phyloP scores from a whole-genome alignment of 108 stramenopile genomes.

The Mayamaea pseudoterrestris region DNA sequence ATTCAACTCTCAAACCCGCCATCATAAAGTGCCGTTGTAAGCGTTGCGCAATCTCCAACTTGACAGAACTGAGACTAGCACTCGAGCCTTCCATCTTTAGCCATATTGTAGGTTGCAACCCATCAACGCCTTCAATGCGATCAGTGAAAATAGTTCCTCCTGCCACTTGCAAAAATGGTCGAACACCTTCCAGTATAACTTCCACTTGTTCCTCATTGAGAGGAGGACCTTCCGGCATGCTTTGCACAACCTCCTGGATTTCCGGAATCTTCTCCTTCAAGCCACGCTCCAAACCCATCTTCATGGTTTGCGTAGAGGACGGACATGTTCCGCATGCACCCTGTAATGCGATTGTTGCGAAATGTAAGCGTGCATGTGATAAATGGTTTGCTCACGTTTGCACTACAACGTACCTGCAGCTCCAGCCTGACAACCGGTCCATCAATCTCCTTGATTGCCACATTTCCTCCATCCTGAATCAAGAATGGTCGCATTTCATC shows the following conservation, averaged over 20 bases:
- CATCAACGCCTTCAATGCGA: constrained; percentile 62
- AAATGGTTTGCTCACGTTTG: neutral
- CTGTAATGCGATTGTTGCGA: constrained; percentile 7
- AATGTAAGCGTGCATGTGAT: neutral
- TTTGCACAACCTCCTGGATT: constrained; percentile 93
- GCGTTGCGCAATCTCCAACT: constrained; percentile 92
- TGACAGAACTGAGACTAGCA: constrained; percentile 81
- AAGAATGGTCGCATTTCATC: constrained; percentile 93
- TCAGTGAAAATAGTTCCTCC: constrained; percentile 77
- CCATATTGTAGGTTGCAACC: constrained; percentile 72
- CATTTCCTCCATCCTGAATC: constrained; percentile 90
- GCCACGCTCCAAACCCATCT: constrained; percentile 94
- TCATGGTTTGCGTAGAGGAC: constrained; percentile 91
- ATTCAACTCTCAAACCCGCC: constrained; percentile 80
- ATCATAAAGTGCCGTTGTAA: constrained; percentile 94
- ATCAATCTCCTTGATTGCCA: constrained; percentile 87
- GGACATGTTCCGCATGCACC: constrained; percentile 97
- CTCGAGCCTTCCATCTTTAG: constrained; percentile 85
- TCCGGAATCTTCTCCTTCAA: constrained; percentile 88
- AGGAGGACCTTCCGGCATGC: constrained; percentile 83
- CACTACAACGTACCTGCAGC: constrained; percentile 50
- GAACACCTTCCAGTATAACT: constrained; percentile 83
- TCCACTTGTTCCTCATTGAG: constrained; percentile 66
- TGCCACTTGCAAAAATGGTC: constrained; percentile 91
- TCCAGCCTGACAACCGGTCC: constrained; percentile 91